phyloP scores from a whole-genome alignment of 108 stramenopile genomes.

The Discostella pseudostelligera region DNA sequence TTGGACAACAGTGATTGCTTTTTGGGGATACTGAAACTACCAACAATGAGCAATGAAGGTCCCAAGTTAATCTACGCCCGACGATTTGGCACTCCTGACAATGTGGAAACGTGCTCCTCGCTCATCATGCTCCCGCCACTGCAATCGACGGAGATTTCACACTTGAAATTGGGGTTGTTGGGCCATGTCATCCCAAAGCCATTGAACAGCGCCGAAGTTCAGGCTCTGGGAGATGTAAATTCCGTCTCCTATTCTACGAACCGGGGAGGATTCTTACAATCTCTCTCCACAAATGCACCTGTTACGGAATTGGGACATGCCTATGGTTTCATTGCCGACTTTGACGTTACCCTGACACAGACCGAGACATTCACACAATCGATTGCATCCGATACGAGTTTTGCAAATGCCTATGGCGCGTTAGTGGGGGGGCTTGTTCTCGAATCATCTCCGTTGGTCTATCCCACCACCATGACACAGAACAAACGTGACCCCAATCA shows the following conservation, averaged over 20 bases:
- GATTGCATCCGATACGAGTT: conserved; percentile 1
- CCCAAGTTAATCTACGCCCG: conserved; percentile 34
- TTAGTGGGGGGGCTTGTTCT: conserved; percentile 35
- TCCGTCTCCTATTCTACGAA: neutral
- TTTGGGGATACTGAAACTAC: conserved; percentile 37
- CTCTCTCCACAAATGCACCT: conserved; percentile 19
- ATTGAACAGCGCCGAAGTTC: conserved; percentile 18
- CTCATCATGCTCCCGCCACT: conserved; percentile 21
- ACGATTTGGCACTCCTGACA: conserved; percentile 36
- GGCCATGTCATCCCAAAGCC: conserved; percentile 45
- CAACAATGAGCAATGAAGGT: neutral
- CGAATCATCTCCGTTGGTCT: conserved; percentile 39
- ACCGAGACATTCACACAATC: conserved; percentile 5
- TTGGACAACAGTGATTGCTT: conserved; percentile 33
- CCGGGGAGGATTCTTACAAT: conserved; percentile 35
- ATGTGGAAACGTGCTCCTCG: conserved; percentile 34
- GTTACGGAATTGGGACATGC: conserved; percentile 24
- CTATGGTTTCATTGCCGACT: conserved; percentile 39
- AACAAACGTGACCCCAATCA: conserved; percentile 42
- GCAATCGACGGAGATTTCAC: conserved; percentile 2
- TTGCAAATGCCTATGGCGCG: conserved; percentile 30
- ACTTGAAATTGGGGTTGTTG: conserved; percentile 36
- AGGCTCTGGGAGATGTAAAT: neutral
- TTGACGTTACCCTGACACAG: conserved; percentile 24
- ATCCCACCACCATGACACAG: conserved; percentile 37